Evolutionary conservation across 306 rosid species (phyloP).

Genomic region (Purshia tridentata): DNA sequence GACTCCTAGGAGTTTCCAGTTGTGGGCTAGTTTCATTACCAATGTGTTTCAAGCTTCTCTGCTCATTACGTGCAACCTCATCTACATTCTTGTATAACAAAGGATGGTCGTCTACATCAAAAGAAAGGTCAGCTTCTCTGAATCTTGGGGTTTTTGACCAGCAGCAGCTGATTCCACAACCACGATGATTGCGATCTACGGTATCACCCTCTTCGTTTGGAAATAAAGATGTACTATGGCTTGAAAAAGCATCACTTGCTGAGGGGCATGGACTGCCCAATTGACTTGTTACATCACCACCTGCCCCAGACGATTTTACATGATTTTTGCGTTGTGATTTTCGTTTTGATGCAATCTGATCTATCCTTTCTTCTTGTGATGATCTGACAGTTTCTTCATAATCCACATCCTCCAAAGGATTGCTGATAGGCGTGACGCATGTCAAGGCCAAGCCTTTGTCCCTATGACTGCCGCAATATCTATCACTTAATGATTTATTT

Average conservation of each 20-base stretch:
- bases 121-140: constrained; percentile 38
- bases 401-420: constrained; percentile 45
- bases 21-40: constrained; percentile 40
- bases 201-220: constrained; percentile 44
- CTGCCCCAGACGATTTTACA: constrained; percentile 29
- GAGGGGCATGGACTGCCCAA: constrained; percentile 56
- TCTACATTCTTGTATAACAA: constrained; percentile 43
- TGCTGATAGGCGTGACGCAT: constrained; percentile 27
- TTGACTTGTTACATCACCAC: constrained; percentile 36
- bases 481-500: constrained; percentile 40
- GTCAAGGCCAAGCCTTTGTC: constrained; percentile 43
- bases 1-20: constrained; percentile 59
- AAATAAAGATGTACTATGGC: constrained; percentile 19
- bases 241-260: constrained; percentile 36
- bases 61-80: constrained; percentile 33
- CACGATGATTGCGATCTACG: constrained; percentile 38
- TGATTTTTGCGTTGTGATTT: constrained; percentile 28
- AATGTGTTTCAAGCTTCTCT: constrained; percentile 33
- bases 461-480: constrained; percentile 40
- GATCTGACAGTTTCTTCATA: constrained; percentile 24
- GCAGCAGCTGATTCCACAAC: constrained; percentile 62
- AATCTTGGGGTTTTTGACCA: constrained; percentile 77
- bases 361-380: constrained; percentile 39
- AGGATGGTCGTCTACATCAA: constrained; percentile 51
- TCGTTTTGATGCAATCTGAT: constrained; percentile 24